These are phyloP conservation scores for Penicillium goetzii DNA, from an alignment of 495 filamentous ascomycete species.

Conservation along the genomic window DNA sequence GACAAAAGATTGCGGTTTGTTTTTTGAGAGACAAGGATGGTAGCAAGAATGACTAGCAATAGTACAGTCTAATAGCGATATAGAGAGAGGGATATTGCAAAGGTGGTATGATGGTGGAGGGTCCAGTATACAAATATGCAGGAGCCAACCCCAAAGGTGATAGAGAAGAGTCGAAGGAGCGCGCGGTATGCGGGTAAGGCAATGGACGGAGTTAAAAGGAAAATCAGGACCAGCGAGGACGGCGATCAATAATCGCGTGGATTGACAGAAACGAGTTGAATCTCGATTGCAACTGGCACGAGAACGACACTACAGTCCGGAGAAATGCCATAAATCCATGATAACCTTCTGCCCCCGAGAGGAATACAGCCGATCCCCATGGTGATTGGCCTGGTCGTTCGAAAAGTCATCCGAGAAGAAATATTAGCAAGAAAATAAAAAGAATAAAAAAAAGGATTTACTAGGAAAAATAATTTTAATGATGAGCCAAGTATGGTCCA, in stretches of 20 bases:
- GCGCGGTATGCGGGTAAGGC: slow-evolving; percentile 39
- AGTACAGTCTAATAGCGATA: slow-evolving; percentile 2
- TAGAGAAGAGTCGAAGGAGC: slow-evolving; percentile 26
- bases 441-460: slow-evolving; percentile 12
- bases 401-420: slow-evolving; percentile 20
- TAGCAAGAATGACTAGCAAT: slow-evolving; percentile 5
- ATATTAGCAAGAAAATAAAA: slow-evolving; percentile 1
- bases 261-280: slow-evolving; percentile 28
- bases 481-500: neutral
- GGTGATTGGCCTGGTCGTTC: slow-evolving; percentile 27
- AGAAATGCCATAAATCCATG: slow-evolving; percentile 30
- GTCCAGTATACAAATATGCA: slow-evolving; percentile 6
- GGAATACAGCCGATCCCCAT: slow-evolving; percentile 17
- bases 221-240: slow-evolving; percentile 28
- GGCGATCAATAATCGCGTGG: slow-evolving; percentile 30
- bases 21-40: slow-evolving; percentile 3
- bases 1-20: neutral
- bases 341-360: slow-evolving; percentile 32
- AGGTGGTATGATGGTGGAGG: neutral
- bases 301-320: slow-evolving; percentile 29
- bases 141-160: neutral
- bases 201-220: slow-evolving; percentile 44
- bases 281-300: slow-evolving; percentile 41
- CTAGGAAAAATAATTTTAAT: slow-evolving; percentile 8
- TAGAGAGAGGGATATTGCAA: slow-evolving; percentile 1